phyloP scores from a whole-genome alignment of 805 yeast species.

The Candida methanosorbosa region DNA sequence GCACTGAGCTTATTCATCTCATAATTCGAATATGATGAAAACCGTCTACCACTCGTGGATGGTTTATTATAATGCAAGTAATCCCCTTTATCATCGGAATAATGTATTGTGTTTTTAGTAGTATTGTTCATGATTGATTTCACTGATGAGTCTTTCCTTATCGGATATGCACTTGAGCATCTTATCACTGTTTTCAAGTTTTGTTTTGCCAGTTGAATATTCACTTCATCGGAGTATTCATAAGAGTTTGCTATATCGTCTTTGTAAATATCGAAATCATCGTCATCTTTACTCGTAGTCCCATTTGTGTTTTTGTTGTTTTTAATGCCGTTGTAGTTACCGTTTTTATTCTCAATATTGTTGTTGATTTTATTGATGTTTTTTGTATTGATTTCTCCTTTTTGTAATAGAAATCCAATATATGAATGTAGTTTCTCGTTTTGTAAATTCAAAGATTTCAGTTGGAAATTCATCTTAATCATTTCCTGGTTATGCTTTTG shows the following conservation, averaged over 20 bases:
- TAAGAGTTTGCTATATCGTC: constrained; percentile 7
- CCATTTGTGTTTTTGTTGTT: constrained; percentile 36
- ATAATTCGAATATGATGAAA: too few relatives aligned
- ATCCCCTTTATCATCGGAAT: too few relatives aligned
- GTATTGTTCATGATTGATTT: not conserved
- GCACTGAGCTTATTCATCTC: too few relatives aligned
- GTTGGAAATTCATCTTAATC: constrained; percentile 42
- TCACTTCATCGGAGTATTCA: constrained; percentile 46
- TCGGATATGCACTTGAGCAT: constrained; percentile 24
- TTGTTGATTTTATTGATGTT: not conserved
- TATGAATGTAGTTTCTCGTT: constrained; percentile 49
- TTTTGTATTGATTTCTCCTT: constrained; percentile 16
- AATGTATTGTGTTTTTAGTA: too few relatives aligned
- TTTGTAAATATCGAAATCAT: constrained; percentile 10
- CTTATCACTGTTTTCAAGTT: constrained; percentile 26
- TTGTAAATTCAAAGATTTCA: constrained; percentile 43
- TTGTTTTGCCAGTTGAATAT: constrained; percentile 39
- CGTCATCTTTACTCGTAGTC: constrained; percentile 12
- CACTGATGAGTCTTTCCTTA: constrained; percentile 9
- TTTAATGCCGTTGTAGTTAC: constrained; percentile 22
- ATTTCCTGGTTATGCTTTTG: constrained; percentile 34
- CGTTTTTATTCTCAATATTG: constrained; percentile 4
- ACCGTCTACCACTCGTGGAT: too few relatives aligned
- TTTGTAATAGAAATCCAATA: constrained; percentile 48
- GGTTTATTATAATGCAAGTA: too few relatives aligned